Evolutionary conservation across 2,329 filamentous ascomycete genomes (phyloP).

Genomic region (Trichoderma brevicompactum): DNA sequence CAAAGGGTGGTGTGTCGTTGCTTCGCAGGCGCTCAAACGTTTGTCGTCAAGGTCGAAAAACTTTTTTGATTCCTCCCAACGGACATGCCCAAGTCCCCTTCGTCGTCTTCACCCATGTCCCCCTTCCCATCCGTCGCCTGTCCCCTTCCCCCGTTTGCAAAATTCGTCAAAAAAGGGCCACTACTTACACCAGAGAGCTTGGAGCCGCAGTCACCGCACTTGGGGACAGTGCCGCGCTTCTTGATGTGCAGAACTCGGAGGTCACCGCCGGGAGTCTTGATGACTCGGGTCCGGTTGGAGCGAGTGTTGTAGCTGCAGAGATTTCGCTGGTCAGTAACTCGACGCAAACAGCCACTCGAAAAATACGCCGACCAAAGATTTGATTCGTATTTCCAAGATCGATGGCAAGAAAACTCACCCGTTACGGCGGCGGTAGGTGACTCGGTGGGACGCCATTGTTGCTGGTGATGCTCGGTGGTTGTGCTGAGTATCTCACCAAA

Average conservation of each 20-base stretch:
- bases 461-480: conserved; percentile 48
- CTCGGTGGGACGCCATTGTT: conserved; percentile 64
- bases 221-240: conserved; percentile 97
- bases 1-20: background rate
- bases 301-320: conserved; percentile 87
- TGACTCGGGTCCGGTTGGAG: conserved; percentile 93
- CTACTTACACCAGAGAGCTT: conserved; percentile 96
- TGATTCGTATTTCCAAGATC: conserved; percentile 1
- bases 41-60: background rate
- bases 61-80: background rate
- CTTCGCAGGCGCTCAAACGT: background rate
- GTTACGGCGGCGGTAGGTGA: conserved; percentile 77
- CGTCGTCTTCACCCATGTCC: background rate
- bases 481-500: conserved; percentile 45
- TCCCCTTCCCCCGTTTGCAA: conserved; percentile 16
- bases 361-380: conserved; percentile 17
- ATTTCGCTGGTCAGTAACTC: conserved; percentile 35
- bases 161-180: conserved; percentile 31
- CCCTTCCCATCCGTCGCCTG: background rate
- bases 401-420: conserved; percentile 61
- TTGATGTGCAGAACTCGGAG: conserved; percentile 98
- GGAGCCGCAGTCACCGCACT: conserved; percentile 98
- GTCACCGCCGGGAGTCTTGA: conserved; percentile 96
- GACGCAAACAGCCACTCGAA: conserved; percentile 20
- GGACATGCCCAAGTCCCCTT: background rate